These are phyloP conservation scores for Mycena albidolilacea DNA, from an alignment of 768 basidiomycete genomes.

Conservation along the genomic window DNA sequence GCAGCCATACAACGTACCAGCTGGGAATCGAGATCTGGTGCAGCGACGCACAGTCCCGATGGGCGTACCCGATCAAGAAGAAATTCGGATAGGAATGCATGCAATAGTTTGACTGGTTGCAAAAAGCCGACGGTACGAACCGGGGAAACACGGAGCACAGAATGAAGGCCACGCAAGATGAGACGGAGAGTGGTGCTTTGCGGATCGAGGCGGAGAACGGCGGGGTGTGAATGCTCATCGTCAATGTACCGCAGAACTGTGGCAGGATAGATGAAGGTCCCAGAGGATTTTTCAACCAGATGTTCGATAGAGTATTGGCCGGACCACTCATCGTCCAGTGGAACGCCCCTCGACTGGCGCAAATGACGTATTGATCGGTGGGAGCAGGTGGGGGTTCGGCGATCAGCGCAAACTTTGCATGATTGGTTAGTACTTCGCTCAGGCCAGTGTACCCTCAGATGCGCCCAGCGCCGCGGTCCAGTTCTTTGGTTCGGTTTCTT, in stretches of 20 bases:
- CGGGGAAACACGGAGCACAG: neutral
- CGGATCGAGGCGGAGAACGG: too few species aligned
- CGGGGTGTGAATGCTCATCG: too few species aligned
- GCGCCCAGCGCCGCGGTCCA: too few species aligned
- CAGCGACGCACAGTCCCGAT: neutral
- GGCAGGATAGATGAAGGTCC: too few species aligned
- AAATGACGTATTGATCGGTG: neutral
- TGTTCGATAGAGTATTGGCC: constrained; percentile 1
- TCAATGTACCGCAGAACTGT: too few species aligned
- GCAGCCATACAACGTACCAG: neutral
- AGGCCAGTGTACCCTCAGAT: too few species aligned
- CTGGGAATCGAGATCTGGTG: neutral
- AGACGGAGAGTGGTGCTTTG: too few species aligned
- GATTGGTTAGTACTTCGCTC: too few species aligned
- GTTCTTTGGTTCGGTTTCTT: too few species aligned
- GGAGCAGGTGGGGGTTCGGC: too few species aligned
- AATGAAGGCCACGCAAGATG: constrained; percentile 17
- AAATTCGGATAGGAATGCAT: constrained; percentile 18
- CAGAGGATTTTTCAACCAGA: too few species aligned
- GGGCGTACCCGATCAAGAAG: constrained; percentile 9
- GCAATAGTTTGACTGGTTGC: neutral
- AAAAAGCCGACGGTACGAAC: constrained; percentile 2
- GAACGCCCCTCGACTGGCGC: constrained; percentile 4
- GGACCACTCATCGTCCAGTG: constrained; percentile 5
- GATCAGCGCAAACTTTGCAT: too few species aligned